These are phyloP conservation scores for Ogataea parapolymorpha DNA, from an alignment of 805 yeast species.

Conservation along the genomic window DNA sequence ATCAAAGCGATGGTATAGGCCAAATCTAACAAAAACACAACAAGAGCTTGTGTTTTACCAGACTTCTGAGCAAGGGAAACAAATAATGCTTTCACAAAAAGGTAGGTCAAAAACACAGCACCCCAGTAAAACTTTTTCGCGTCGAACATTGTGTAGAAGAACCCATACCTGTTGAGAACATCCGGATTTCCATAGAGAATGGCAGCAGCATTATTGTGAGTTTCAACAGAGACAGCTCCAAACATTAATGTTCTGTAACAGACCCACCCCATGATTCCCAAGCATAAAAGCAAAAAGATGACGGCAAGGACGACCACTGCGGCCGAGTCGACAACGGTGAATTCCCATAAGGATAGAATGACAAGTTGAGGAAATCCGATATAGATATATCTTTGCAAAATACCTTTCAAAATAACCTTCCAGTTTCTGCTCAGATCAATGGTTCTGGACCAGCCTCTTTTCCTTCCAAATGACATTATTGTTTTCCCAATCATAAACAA, in stretches of 20 bases:
- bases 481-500: conserved; percentile 54
- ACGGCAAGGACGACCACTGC: conserved; percentile 84
- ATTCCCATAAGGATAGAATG: conserved; percentile 84
- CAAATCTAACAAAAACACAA: conserved; percentile 72
- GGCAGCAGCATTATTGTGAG: conserved; percentile 81
- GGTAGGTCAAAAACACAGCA: conserved; percentile 55
- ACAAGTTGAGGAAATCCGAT: conserved; percentile 84
- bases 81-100: conserved; percentile 64
- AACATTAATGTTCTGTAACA: conserved; percentile 58
- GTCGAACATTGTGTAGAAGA: conserved; percentile 83
- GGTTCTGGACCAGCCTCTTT: conserved; percentile 17
- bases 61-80: conserved; percentile 76
- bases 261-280: conserved; percentile 62
- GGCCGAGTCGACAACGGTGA: conserved; percentile 74
- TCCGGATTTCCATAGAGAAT: conserved; percentile 73
- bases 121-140: conserved; percentile 86
- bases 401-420: conserved; percentile 65
- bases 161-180: conserved; percentile 78
- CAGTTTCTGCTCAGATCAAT: conserved; percentile 38
- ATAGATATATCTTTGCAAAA: conserved; percentile 70
- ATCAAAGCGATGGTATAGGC: conserved; percentile 63
- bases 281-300: conserved; percentile 59
- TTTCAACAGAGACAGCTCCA: conserved; percentile 58
- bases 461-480: conserved; percentile 39
- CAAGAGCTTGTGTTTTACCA: conserved; percentile 79